A percentile compares a stretch with the other conserved stretches of the same genome.
Conservation (phyloP, 345 rosid species). For the Cardamine occulta region DNA sequence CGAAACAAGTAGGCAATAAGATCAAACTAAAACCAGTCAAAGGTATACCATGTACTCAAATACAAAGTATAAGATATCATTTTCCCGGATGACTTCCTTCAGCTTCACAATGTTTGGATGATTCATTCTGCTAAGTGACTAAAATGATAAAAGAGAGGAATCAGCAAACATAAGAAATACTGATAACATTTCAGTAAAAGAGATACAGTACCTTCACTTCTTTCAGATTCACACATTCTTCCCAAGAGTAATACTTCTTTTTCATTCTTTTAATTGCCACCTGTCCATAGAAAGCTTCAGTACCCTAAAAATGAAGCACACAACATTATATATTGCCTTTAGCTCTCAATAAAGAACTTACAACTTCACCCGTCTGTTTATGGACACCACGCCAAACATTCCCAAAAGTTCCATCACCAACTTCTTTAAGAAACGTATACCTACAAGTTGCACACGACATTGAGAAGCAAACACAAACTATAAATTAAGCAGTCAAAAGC, state of each 20-base stretch:
- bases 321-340: not conserved
- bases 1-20: not conserved
- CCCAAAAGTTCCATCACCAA: constrained; percentile 98
- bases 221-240: constrained; percentile 87
- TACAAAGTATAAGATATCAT: constrained; percentile 79
- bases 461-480: constrained; percentile 3
- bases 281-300: constrained; percentile 47
- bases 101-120: constrained; percentile 98
- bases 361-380: constrained; percentile 88
- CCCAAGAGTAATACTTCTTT: constrained; percentile 94
- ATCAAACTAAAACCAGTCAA: constrained; percentile 23
- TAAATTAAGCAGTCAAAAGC: not conserved
- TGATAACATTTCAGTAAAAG: not conserved
- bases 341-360: constrained; percentile 45
- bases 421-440: constrained; percentile 86
- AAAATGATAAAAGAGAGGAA: constrained; percentile 27
- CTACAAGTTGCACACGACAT: constrained; percentile 44
- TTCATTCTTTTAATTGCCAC: constrained; percentile 98
- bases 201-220: constrained; percentile 81
- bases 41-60: constrained; percentile 91
- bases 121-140: constrained; percentile 86
- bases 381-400: constrained; percentile 85
- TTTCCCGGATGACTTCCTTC: constrained; percentile 93
- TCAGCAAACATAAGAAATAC: constrained; percentile 13
- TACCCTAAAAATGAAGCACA: constrained; percentile 8